Conservation (phyloP, 2,329 filamentous ascomycete species). For the Penicillium brasilianum region DNA sequence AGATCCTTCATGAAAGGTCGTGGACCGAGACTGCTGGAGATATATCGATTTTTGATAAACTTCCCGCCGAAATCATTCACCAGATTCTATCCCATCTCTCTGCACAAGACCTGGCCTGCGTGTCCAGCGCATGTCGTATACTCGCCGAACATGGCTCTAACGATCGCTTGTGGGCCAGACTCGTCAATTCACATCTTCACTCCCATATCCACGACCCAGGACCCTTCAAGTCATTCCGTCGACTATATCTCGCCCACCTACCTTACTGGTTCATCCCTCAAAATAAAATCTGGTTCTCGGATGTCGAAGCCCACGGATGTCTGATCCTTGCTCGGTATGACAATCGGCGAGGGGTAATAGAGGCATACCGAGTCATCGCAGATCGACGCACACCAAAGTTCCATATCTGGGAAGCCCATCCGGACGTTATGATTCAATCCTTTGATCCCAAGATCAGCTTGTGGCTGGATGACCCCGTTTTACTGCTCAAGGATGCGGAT, state of each 20-base stretch:
- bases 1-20: conserved; percentile 17
- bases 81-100: conserved; percentile 71
- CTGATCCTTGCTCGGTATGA: conserved; percentile 80
- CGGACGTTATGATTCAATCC: conserved; percentile 69
- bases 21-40: conserved; percentile 5
- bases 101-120: conserved; percentile 65
- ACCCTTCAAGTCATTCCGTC: conserved; percentile 68
- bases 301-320: conserved; percentile 73
- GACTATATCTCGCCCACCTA: conserved; percentile 75
- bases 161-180: conserved; percentile 73
- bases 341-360: conserved; percentile 72
- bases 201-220: conserved; percentile 59
- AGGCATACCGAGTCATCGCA: conserved; percentile 77
- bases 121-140: conserved; percentile 65
- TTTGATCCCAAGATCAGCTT: conserved; percentile 74
- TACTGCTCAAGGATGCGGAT: conserved; percentile 57
- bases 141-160: conserved; percentile 65
- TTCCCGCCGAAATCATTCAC: conserved; percentile 78
- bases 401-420: conserved; percentile 68
- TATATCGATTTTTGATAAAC: conserved; percentile 39
- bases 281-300: conserved; percentile 84
- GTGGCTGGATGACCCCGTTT: conserved; percentile 74
- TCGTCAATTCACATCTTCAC: conserved; percentile 72
- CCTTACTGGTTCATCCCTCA: conserved; percentile 83
- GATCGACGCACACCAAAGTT: conserved; percentile 61